Percentiles rank a stretch among this genome's conserved stretches.
These are phyloP conservation scores for Butyriboletus loyo DNA, from an alignment of 768 basidiomycete species.

Conservation along the genomic window DNA sequence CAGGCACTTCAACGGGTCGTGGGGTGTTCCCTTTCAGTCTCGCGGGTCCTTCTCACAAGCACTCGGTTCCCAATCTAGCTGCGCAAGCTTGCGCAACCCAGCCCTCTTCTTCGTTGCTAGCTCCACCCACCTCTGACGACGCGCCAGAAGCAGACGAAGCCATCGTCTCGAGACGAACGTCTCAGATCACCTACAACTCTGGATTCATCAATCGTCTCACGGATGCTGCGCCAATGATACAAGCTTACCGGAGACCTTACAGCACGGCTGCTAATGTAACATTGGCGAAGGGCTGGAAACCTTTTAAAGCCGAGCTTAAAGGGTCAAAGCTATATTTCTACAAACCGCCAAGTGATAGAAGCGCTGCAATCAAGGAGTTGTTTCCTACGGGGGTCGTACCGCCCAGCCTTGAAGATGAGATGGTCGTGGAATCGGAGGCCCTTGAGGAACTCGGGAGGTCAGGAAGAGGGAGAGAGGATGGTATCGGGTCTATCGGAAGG, in stretches of 20 bases:
- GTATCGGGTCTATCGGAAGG: conserved; percentile 30
- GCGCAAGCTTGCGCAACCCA: conserved; percentile 19
- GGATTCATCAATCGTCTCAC: conserved; percentile 74
- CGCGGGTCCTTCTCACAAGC: conserved; percentile 27
- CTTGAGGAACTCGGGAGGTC: conserved; percentile 26
- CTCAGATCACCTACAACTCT: conserved; percentile 73
- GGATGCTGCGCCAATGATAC: conserved; percentile 45
- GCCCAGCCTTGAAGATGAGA: conserved; percentile 48
- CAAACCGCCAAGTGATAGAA: conserved; percentile 74
- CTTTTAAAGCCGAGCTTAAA: conserved; percentile 79
- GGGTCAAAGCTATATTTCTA: conserved; percentile 86
- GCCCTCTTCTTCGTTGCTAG: conserved; percentile 46
- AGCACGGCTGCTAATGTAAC: conserved; percentile 34
- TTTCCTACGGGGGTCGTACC: conserved; percentile 68
- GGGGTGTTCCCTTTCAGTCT: conserved; percentile 33
- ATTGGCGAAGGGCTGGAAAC: conserved; percentile 77
- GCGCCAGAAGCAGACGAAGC: conserved; percentile 34
- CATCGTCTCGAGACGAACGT: conserved; percentile 52
- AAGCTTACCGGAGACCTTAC: conserved; percentile 29
- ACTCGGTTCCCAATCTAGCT: conserved; percentile 18
- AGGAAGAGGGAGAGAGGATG: conserved; percentile 36
- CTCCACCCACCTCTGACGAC: conserved; percentile 50
- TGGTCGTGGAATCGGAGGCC: conserved; percentile 24
- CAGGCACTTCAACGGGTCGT: conserved; percentile 12
- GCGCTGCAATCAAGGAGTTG: conserved; percentile 61